Percentiles rank a stretch among this genome's conserved stretches.
These are phyloP conservation scores for Mycena chlorophos DNA, from an alignment of 768 basidiomycete species.

Conservation along the genomic window DNA sequence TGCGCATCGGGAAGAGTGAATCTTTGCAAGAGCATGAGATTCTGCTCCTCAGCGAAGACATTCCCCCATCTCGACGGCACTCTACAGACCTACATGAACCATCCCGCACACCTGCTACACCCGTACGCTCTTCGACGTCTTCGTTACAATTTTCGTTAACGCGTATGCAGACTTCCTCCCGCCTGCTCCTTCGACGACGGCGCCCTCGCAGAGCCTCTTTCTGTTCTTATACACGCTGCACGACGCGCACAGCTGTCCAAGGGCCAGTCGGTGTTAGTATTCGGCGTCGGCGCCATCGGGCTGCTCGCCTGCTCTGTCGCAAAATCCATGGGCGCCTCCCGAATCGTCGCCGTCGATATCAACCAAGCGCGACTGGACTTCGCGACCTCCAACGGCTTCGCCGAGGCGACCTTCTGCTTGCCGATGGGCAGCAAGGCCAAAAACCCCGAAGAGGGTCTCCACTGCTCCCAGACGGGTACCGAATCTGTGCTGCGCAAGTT, in stretches of 20 bases:
- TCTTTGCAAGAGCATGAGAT: slow-evolving; percentile 87
- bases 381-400: slow-evolving; percentile 74
- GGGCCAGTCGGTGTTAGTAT: slow-evolving; percentile 79
- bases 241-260: slow-evolving; percentile 44
- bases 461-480: slow-evolving; percentile 59
- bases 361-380: slow-evolving; percentile 80
- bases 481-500: slow-evolving; percentile 55
- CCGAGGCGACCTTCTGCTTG: slow-evolving; percentile 65
- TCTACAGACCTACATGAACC: slow-evolving; percentile 83
- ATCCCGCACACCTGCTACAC: slow-evolving; percentile 82
- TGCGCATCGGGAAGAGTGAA: slow-evolving; percentile 85
- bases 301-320: slow-evolving; percentile 85
- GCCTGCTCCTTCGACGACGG: slow-evolving; percentile 75
- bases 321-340: slow-evolving; percentile 65
- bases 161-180: slow-evolving; percentile 65
- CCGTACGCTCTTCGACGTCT: slow-evolving; percentile 56
- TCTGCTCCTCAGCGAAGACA: slow-evolving; percentile 86
- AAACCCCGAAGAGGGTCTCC: slow-evolving; percentile 56
- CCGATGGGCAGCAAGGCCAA: slow-evolving; percentile 49
- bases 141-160: slow-evolving; percentile 8
- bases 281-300: slow-evolving; percentile 93
- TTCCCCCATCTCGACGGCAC: slow-evolving; percentile 94
- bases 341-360: slow-evolving; percentile 82
- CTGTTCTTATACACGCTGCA: slow-evolving; percentile 75
- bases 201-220: slow-evolving; percentile 91